A percentile compares a stretch with the other conserved stretches of the same genome.
Conservation (phyloP, 2,329 filamentous ascomycete species). For the Seiridium unicorne region DNA sequence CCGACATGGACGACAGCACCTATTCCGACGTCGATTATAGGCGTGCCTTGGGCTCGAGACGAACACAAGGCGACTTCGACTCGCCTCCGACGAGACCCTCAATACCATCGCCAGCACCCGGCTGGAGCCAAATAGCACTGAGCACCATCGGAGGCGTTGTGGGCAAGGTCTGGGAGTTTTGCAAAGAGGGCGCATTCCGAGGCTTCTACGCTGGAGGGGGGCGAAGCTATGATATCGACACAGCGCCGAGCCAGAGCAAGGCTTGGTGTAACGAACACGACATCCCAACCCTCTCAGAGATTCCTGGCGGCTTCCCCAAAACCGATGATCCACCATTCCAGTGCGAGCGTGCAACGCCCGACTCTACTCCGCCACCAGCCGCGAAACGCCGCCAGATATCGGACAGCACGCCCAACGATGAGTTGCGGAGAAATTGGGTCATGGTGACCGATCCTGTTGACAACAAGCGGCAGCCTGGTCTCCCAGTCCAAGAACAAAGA, state of each 20-base stretch:
- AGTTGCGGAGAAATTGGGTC: slow-evolving; percentile 69
- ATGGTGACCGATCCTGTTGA: slow-evolving; percentile 51
- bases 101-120: slow-evolving; percentile 20
- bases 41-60: slow-evolving; percentile 48
- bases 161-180: slow-evolving; percentile 84
- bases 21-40: slow-evolving; percentile 59
- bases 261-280: slow-evolving; percentile 27
- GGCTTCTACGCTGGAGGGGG: slow-evolving; percentile 89
- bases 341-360: slow-evolving; percentile 30
- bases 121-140: slow-evolving; percentile 60
- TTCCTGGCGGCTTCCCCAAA: slow-evolving; percentile 29
- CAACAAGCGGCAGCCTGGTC: slow-evolving; percentile 19
- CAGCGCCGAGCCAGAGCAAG: slow-evolving; percentile 14
- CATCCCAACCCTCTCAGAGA: slow-evolving; percentile 20
- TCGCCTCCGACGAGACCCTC: slow-evolving; percentile 27
- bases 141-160: slow-evolving; percentile 65
- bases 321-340: slow-evolving; percentile 30
- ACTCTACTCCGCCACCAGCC: slow-evolving; percentile 44
- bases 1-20: slow-evolving; percentile 49
- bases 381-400: slow-evolving; percentile 55
- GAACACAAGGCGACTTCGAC: slow-evolving; percentile 34
- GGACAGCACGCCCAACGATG: slow-evolving; percentile 43
- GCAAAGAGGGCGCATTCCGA: slow-evolving; percentile 69
- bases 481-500: neutral
- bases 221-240: slow-evolving; percentile 60